A percentile compares a stretch with the other conserved stretches of the same genome.
Evolutionary conservation across 2,329 filamentous ascomycete genomes (phyloP).

Genomic region (Akanthomyces muscarius): DNA sequence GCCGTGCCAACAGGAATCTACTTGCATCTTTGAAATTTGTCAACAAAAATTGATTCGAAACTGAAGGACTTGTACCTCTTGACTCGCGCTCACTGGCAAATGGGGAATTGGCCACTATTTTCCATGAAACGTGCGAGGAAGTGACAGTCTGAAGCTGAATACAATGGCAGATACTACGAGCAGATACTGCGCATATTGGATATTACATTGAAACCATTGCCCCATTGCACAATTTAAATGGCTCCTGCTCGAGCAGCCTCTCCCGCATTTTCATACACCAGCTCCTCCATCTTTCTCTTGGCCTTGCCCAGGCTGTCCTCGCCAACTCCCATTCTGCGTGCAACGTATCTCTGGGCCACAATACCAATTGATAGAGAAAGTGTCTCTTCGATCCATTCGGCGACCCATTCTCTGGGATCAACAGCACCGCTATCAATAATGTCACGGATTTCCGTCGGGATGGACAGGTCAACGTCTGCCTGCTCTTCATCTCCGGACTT

Average conservation of each 20-base stretch:
- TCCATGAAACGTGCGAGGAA: not conserved
- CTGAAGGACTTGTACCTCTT: no score
- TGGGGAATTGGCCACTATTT: no score
- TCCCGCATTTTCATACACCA: slow-evolving; percentile 54
- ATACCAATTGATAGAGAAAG: slow-evolving; percentile 75
- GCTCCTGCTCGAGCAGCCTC: slow-evolving; percentile 58
- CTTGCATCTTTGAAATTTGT: no score
- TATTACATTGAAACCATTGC: slow-evolving; percentile 6
- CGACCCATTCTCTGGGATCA: slow-evolving; percentile 93
- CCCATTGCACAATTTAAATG: slow-evolving; percentile 33
- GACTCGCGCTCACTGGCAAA: no score
- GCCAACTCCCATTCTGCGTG: slow-evolving; percentile 90
- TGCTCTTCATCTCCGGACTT: slow-evolving; percentile 46
- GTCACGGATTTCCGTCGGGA: slow-evolving; percentile 81
- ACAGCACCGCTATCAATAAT: slow-evolving; percentile 74
- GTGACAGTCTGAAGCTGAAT: not conserved
- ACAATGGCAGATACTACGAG: slow-evolving; percentile 1
- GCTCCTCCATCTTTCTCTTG: slow-evolving; percentile 55
- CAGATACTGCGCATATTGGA: slow-evolving; percentile 2
- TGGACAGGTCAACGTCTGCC: slow-evolving; percentile 34
- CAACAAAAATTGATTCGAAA: no score
- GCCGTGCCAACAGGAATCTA: not conserved
- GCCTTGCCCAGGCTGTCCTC: slow-evolving; percentile 64
- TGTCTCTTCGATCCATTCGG: slow-evolving; percentile 92
- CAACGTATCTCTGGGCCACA: slow-evolving; percentile 92